Percentiles rank a stretch among this genome's conserved stretches.
Conservation (phyloP, 2,329 filamentous ascomycete genomes). For the Trichophyton verrucosum region DNA sequence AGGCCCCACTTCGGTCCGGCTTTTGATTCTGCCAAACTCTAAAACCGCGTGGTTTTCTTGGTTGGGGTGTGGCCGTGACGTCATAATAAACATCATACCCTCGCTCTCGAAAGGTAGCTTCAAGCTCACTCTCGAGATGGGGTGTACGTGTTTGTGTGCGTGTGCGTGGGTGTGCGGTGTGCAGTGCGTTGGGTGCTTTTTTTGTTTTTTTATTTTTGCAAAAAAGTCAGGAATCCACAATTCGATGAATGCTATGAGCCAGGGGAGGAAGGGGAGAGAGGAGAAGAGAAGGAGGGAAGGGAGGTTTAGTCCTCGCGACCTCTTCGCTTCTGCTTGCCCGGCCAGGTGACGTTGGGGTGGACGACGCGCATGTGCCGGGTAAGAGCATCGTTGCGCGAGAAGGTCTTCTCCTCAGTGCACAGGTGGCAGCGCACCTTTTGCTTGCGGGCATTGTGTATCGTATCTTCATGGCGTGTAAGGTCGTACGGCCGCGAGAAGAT, state of each 20-base stretch:
- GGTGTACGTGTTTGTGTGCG: too few species aligned
- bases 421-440: conserved; percentile 87
- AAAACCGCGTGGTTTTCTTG: background rate
- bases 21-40: conserved; percentile 1
- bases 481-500: conserved; percentile 94
- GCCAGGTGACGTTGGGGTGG: conserved; percentile 74
- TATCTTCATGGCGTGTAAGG: conserved; percentile 89
- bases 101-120: background rate
- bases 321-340: conserved; percentile 46
- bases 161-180: too few species aligned
- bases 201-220: background rate
- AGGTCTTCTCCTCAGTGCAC: conserved; percentile 93
- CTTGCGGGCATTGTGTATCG: conserved; percentile 90
- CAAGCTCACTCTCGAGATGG: background rate
- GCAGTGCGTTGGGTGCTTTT: background rate
- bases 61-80: background rate
- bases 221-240: background rate
- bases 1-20: background rate
- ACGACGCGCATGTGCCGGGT: conserved; percentile 91
- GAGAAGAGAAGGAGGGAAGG: background rate
- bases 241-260: background rate
- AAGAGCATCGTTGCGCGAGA: conserved; percentile 86
- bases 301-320: conserved; percentile 19
- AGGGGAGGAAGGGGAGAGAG: background rate
- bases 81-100: background rate